Conservation (phyloP, 345 rosid species). For the Fremontodendron californicum region DNA sequence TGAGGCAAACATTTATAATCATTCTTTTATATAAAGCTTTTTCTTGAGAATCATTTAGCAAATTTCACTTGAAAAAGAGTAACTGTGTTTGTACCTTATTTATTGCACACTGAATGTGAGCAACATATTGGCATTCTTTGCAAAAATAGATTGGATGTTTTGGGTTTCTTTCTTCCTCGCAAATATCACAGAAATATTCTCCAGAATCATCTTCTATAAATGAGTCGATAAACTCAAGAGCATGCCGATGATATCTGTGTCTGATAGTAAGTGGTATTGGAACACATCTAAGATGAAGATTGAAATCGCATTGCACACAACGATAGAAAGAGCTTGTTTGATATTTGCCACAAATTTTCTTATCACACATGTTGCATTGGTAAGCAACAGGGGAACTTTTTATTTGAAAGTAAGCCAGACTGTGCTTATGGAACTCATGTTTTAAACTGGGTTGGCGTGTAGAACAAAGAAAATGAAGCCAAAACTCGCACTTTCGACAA, state of each 20-base stretch:
- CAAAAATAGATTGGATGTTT: neutral
- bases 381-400: neutral
- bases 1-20: too few species aligned
- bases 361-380: neutral
- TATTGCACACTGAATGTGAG: too few species aligned
- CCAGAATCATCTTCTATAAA: neutral
- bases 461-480: neutral
- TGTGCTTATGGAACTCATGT: neutral
- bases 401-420: neutral
- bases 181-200: neutral
- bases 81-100: too few species aligned
- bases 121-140: neutral
- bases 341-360: neutral
- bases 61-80: neutral
- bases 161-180: neutral
- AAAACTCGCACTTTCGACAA: neutral
- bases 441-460: neutral
- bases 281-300: neutral
- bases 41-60: too few species aligned
- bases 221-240: neutral
- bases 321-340: neutral
- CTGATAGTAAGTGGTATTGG: neutral
- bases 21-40: too few species aligned
- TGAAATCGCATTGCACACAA: neutral
- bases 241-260: neutral